Percentiles rank a stretch among this genome's conserved stretches.
phyloP scores from a whole-genome alignment of 176 grass and related monocot genomes.

The Triticum monococcum region DNA sequence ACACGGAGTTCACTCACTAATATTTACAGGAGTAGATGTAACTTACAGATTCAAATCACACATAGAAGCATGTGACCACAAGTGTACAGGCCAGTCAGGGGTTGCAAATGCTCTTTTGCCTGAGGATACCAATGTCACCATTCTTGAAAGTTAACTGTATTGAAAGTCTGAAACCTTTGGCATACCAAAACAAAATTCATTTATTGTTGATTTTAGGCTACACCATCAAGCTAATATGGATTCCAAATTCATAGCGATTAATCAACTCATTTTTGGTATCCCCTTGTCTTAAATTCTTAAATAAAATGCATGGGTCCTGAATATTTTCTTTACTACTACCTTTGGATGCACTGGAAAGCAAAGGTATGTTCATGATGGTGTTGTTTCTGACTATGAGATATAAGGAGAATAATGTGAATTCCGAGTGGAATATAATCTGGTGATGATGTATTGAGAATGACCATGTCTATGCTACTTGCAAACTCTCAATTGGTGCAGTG shows the following conservation, averaged over 20 bases:
- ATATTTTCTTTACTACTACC: background rate
- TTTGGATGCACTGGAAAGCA: slow-evolving; percentile 10
- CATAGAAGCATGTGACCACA: slow-evolving; percentile 56
- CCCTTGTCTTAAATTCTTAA: background rate
- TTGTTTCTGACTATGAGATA: slow-evolving; percentile 3
- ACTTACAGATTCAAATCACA: slow-evolving; percentile 50
- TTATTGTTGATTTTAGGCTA: background rate
- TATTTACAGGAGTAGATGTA: slow-evolving; percentile 55
- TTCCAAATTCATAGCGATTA: background rate
- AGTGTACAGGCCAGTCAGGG: slow-evolving; percentile 36
- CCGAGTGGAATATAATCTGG: slow-evolving; percentile 16
- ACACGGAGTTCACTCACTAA: slow-evolving; percentile 53
- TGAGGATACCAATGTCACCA: slow-evolving; percentile 37
- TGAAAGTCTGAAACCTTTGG: slow-evolving; percentile 13
- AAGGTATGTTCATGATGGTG: background rate
- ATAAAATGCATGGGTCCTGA: background rate
- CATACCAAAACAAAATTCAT: slow-evolving; percentile 1
- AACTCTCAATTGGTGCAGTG: slow-evolving; percentile 2
- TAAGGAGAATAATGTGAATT: background rate
- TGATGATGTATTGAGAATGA: slow-evolving; percentile 6
- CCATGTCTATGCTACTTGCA: background rate
- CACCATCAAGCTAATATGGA: background rate
- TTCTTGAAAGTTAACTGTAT: slow-evolving; percentile 17
- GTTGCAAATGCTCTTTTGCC: slow-evolving; percentile 56
- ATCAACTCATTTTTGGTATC: background rate